Conservation (phyloP, 75 land plant genomes). For the Pinus taeda region DNA sequence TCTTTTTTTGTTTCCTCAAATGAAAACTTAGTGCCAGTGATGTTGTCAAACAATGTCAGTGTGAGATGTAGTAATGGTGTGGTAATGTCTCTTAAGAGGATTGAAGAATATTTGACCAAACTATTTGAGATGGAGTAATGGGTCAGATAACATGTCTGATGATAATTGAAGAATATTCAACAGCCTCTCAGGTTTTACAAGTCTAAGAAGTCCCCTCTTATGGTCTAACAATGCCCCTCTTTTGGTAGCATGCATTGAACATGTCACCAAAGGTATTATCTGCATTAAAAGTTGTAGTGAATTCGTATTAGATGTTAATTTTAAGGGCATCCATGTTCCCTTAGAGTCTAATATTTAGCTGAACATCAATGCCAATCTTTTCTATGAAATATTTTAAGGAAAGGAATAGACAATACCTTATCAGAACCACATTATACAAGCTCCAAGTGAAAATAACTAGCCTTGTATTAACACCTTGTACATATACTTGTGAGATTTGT, state of each 20-base stretch:
- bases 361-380: too few species aligned
- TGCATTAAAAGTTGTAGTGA: too few species aligned
- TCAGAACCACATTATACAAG: too few species aligned
- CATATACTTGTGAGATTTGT: too few species aligned
- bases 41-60: neutral
- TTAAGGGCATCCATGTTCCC: too few species aligned
- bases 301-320: too few species aligned
- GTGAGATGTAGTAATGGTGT: neutral
- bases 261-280: too few species aligned
- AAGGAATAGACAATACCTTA: too few species aligned
- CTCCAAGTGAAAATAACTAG: too few species aligned
- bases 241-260: neutral
- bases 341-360: too few species aligned
- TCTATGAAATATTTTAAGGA: too few species aligned
- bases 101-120: neutral
- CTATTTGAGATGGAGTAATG: neutral
- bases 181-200: neutral
- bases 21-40: neutral
- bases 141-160: neutral
- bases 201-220: neutral
- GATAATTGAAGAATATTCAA: neutral
- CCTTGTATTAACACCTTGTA: too few species aligned
- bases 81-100: neutral
- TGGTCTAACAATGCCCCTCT: neutral
- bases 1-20: neutral